These are phyloP conservation scores for Gossypium australe DNA, from an alignment of 345 rosid species.

Conservation along the genomic window DNA sequence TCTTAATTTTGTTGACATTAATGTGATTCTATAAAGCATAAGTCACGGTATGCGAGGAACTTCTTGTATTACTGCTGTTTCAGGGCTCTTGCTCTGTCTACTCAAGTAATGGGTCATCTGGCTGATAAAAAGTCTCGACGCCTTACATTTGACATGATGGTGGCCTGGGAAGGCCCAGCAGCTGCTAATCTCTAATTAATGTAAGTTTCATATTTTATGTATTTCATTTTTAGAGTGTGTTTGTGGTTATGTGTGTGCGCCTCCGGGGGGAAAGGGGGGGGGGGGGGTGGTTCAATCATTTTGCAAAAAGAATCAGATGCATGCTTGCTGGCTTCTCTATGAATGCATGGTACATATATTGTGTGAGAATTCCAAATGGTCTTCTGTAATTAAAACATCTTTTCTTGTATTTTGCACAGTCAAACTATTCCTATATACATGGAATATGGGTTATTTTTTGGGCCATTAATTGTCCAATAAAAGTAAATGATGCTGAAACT, in stretches of 20 bases:
- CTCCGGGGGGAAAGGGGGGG: too few relatives aligned
- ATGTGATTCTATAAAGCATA: conserved; percentile 60
- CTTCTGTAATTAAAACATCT: not conserved
- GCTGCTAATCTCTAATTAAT: conserved; percentile 53
- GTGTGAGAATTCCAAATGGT: not conserved
- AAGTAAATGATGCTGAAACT: not conserved
- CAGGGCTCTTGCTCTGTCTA: conserved; percentile 68
- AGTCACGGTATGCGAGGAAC: conserved; percentile 71
- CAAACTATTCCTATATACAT: not conserved
- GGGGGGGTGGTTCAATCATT: not conserved
- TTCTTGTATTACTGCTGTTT: conserved; percentile 91
- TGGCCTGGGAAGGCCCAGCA: conserved; percentile 88
- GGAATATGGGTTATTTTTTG: not conserved
- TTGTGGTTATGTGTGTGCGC: too few relatives aligned
- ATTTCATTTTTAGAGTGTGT: not conserved
- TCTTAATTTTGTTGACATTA: too few relatives aligned
- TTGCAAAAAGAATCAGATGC: not conserved
- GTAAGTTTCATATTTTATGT: conserved; percentile 32
- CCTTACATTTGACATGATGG: conserved; percentile 84
- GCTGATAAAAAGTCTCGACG: conserved; percentile 77
- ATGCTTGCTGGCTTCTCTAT: not conserved
- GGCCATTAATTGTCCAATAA: not conserved
- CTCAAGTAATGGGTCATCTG: conserved; percentile 63
- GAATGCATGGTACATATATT: not conserved
- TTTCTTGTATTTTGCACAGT: not conserved